Evolutionary conservation across 164 flowering plant species (phyloP).

Genomic region (Umbellularia californica): DNA sequence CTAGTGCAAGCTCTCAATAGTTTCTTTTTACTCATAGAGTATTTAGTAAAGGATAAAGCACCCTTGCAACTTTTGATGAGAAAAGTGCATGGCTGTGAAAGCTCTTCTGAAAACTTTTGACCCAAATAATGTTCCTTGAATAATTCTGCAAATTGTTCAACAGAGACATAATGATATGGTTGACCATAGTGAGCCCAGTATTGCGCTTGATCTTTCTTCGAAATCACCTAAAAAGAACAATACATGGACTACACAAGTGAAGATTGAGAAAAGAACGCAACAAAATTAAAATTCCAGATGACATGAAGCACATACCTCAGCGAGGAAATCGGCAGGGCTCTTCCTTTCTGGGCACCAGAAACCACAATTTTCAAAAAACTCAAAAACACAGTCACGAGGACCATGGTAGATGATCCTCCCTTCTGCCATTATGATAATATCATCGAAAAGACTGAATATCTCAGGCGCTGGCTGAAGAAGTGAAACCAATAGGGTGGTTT

Average conservation of each 20-base stretch:
- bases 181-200: no score
- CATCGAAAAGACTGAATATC: slow-evolving; percentile 45
- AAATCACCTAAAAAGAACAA: no score
- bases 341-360: slow-evolving; percentile 45
- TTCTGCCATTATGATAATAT: slow-evolving; percentile 42
- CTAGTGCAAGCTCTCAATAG: slow-evolving; percentile 40
- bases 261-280: no score
- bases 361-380: slow-evolving; percentile 42
- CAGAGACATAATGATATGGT: no score
- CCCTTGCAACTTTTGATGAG: no score
- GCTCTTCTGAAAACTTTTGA: no score
- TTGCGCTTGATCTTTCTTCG: no score
- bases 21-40: slow-evolving; percentile 31
- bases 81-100: no score
- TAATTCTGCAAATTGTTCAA: no score
- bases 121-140: no score
- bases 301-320: slow-evolving; percentile 34
- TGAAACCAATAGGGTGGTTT: slow-evolving; percentile 27
- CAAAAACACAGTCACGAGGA: slow-evolving; percentile 24
- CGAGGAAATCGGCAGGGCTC: slow-evolving; percentile 46
- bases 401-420: slow-evolving; percentile 42
- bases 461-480: slow-evolving; percentile 18
- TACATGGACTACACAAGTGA: no score
- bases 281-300: no score
- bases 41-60: slow-evolving; percentile 15